phyloP scores from a whole-genome alignment of 2,329 filamentous ascomycete genomes.

The Sporothrix pallida region DNA sequence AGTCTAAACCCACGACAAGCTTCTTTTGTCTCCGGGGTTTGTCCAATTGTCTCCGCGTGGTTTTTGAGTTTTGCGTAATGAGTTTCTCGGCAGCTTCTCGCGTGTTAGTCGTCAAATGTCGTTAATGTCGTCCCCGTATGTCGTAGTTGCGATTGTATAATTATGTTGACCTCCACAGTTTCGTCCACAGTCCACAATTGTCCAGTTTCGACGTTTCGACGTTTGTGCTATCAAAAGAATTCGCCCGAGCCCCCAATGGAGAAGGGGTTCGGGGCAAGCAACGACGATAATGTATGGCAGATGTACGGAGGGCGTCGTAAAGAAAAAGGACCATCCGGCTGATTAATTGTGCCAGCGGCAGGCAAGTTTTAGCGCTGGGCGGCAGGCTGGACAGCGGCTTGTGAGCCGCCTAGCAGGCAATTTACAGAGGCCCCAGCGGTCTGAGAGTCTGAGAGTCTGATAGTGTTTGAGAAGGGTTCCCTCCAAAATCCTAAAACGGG shows the following conservation, averaged over 20 bases:
- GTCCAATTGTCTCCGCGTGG: background rate
- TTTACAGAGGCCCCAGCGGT: too few relatives aligned
- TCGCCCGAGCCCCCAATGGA: conserved; percentile 15
- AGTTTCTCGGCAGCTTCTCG: background rate
- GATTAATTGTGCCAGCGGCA: background rate
- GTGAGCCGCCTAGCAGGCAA: too few relatives aligned
- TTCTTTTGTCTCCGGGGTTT: background rate
- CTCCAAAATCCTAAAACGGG: conserved; percentile 2
- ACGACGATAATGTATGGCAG: background rate
- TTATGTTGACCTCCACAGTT: background rate
- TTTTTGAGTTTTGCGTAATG: too few relatives aligned
- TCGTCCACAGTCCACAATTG: background rate
- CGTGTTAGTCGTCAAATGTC: background rate
- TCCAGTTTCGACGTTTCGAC: background rate
- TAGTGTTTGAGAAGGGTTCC: too few relatives aligned
- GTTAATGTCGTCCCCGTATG: background rate
- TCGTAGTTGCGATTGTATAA: too few relatives aligned
- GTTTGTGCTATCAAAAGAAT: background rate
- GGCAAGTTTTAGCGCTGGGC: background rate
- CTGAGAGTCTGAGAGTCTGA: too few relatives aligned
- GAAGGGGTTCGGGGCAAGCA: background rate
- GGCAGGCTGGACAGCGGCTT: too few relatives aligned
- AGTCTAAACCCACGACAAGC: background rate
- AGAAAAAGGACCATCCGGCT: background rate
- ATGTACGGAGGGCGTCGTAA: too few relatives aligned